Evolutionary conservation across 192 early-diverging fungal species (phyloP).

Genomic region (Backusella tuberculispora): DNA sequence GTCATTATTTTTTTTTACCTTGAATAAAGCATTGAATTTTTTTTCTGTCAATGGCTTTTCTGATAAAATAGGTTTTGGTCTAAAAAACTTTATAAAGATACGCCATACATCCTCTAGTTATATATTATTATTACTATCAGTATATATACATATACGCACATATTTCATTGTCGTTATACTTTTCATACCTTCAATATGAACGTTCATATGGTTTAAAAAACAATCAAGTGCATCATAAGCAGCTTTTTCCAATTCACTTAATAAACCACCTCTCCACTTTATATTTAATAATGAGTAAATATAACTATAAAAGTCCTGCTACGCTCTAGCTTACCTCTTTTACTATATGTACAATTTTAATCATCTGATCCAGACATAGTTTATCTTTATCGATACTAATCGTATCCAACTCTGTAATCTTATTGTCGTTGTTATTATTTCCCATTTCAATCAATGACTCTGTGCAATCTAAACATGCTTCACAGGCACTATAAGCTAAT

Average conservation of each 20-base stretch:
- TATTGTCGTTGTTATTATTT: not conserved
- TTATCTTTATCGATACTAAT: not conserved
- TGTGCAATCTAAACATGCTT: not conserved
- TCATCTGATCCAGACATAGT: not conserved
- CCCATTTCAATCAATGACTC: not conserved
- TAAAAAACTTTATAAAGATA: not conserved
- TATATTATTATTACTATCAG: not conserved
- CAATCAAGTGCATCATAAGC: not conserved
- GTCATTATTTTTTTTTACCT: not conserved
- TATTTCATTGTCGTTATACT: not conserved
- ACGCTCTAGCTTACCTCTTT: not conserved
- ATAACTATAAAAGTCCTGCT: too few relatives aligned
- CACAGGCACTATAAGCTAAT: not conserved
- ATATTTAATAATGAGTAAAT: not conserved
- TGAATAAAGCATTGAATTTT: not conserved
- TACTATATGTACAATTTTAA: not conserved
- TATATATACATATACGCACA: not conserved
- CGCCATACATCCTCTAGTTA: not conserved
- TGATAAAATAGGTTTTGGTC: not conserved
- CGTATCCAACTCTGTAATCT: conserved; percentile 1
- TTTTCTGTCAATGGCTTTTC: conserved; percentile 1
- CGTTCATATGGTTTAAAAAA: not conserved
- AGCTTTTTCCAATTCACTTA: not conserved
- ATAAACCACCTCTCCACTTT: not conserved
- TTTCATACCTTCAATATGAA: not conserved